Evolutionary conservation across 805 yeast genomes (phyloP).

Genomic region (Clavispora vitiphila): DNA sequence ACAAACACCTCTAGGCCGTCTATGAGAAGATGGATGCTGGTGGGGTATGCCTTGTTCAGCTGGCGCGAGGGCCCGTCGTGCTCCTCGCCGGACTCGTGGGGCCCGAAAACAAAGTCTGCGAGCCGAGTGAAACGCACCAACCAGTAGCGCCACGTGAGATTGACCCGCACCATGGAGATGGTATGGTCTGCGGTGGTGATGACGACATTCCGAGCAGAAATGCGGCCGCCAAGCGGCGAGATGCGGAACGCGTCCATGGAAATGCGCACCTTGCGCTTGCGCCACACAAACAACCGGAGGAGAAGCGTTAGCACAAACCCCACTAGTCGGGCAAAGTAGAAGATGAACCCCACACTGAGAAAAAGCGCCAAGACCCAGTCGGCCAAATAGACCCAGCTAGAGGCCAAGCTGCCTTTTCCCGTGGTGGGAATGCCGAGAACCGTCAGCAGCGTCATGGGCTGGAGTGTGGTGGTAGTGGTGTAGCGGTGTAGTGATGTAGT

Average conservation of each 20-base stretch:
- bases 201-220: constrained; percentile 71
- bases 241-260: constrained; percentile 70
- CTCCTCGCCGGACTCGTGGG: constrained; percentile 12
- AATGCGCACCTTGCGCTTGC: constrained; percentile 49
- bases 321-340: constrained; percentile 68
- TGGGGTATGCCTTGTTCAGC: constrained; percentile 46
- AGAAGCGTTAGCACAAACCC: constrained; percentile 55
- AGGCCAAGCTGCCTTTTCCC: constrained; percentile 2
- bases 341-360: constrained; percentile 58
- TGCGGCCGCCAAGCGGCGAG: constrained; percentile 76
- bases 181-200: constrained; percentile 72
- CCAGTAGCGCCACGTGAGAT: constrained; percentile 93
- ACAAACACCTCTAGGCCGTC: constrained; percentile 81
- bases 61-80: constrained; percentile 14
- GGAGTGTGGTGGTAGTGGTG: not conserved
- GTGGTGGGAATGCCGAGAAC: not conserved
- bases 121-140: constrained; percentile 40
- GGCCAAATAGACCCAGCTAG: constrained; percentile 66
- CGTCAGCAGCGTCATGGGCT: constrained; percentile 1
- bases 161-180: constrained; percentile 62
- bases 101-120: constrained; percentile 22
- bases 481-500: not conserved
- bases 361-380: constrained; percentile 74
- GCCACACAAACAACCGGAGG: constrained; percentile 60
- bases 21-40: constrained; percentile 51